A percentile compares a stretch with the other conserved stretches of the same genome.
These are phyloP conservation scores for Geotrichum phurueaensis DNA, from an alignment of 1,139 yeast genomes.

Conservation along the genomic window DNA sequence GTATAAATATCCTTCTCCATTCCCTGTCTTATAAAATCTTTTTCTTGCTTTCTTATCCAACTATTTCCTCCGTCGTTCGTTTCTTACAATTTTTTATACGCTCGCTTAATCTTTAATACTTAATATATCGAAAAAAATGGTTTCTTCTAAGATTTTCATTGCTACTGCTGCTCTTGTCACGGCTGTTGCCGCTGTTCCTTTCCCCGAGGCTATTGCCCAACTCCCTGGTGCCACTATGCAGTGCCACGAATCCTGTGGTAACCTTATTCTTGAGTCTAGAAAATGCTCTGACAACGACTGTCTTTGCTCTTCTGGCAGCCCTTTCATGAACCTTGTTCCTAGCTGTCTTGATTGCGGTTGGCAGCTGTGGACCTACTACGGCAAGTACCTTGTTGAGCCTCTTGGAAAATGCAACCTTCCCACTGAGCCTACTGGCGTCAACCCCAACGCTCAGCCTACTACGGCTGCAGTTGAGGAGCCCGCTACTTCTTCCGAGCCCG, in stretches of 20 bases:
- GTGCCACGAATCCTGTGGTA: slow-evolving; percentile 12
- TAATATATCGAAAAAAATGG: slow-evolving; percentile 3
- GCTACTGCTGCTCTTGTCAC: slow-evolving; percentile 2
- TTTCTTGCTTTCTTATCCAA: not conserved
- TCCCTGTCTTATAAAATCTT: not conserved
- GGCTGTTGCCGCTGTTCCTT: slow-evolving; percentile 5
- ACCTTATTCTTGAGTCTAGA: slow-evolving; percentile 9
- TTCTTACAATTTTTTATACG: not conserved
- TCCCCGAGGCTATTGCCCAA: slow-evolving; percentile 13
- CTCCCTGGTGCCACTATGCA: slow-evolving; percentile 12
- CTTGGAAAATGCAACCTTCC: slow-evolving; percentile 6
- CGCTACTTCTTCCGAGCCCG: not conserved
- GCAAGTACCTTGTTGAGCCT: slow-evolving; percentile 7
- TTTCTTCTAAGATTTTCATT: slow-evolving; percentile 1
- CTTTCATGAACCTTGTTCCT: slow-evolving; percentile 1
- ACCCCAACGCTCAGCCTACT: not conserved
- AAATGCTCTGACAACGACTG: slow-evolving; percentile 7
- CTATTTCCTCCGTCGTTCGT: not conserved
- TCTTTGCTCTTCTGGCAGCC: not conserved
- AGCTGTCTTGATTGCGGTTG: slow-evolving; percentile 10
- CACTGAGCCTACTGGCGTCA: slow-evolving; percentile 11
- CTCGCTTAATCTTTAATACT: not conserved
- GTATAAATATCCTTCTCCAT: not conserved
- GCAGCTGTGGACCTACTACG: slow-evolving; percentile 14
- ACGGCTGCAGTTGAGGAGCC: not conserved